Percentiles rank a stretch among this genome's conserved stretches.
phyloP scores from a whole-genome alignment of 805 yeast species.

The Starmerella lactis-condensi region DNA sequence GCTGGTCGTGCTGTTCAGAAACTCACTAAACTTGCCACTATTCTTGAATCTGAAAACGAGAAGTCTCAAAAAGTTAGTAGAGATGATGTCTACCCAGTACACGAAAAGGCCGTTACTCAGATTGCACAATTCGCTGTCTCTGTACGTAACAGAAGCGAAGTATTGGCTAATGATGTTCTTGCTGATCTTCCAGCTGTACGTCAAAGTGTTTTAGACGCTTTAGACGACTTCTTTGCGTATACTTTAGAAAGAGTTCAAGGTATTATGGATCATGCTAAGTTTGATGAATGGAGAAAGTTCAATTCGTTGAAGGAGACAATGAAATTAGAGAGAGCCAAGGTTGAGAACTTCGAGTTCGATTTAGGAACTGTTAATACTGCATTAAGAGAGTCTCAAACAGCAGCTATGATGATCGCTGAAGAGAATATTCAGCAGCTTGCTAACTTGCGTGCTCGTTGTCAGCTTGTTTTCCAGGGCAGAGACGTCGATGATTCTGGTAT shows the following conservation, averaged over 20 bases:
- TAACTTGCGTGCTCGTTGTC: slow-evolving; percentile 14
- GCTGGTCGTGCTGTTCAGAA: slow-evolving; percentile 13
- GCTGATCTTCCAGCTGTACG: slow-evolving; percentile 13
- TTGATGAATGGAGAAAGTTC: slow-evolving; percentile 14
- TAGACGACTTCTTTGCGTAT: slow-evolving; percentile 18
- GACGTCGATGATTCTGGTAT: background rate
- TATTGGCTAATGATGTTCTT: slow-evolving; percentile 15
- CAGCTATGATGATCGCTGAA: slow-evolving; percentile 15
- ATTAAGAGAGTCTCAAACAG: slow-evolving; percentile 17
- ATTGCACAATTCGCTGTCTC: slow-evolving; percentile 13
- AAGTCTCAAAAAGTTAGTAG: slow-evolving; percentile 1
- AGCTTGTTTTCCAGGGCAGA: slow-evolving; percentile 16
- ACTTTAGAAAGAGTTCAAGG: slow-evolving; percentile 17
- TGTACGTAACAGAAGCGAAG: slow-evolving; percentile 17
- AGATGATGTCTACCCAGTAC: slow-evolving; percentile 13
- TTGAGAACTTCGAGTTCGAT: slow-evolving; percentile 15
- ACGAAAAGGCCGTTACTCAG: slow-evolving; percentile 12
- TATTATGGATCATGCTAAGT: slow-evolving; percentile 15
- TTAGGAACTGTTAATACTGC: slow-evolving; percentile 15
- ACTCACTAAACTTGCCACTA: slow-evolving; percentile 10
- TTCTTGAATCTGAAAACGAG: slow-evolving; percentile 14
- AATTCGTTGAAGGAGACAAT: slow-evolving; percentile 14
- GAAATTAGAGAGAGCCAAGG: slow-evolving; percentile 8
- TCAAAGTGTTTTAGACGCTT: slow-evolving; percentile 17
- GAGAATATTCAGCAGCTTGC: slow-evolving; percentile 13